Evolutionary conservation across 805 yeast genomes (phyloP).

Genomic region (Kodamaea hsintzibuensis): DNA sequence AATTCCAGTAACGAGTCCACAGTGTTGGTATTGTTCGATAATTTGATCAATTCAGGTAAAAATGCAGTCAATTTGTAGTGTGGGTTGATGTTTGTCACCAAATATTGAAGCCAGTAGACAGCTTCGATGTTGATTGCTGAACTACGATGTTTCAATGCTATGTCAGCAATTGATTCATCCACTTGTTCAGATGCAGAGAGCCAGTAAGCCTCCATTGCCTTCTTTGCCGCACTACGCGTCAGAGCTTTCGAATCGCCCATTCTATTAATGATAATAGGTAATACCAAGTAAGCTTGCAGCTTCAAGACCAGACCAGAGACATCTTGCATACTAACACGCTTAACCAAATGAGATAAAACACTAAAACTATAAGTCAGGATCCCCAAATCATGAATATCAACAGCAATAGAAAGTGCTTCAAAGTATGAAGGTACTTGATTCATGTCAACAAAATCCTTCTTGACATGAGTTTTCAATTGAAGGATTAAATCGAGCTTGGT

Average conservation of each 20-base stretch:
- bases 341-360: constrained; percentile 55
- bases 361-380: constrained; percentile 48
- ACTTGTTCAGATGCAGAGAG: constrained; percentile 50
- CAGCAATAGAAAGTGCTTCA: constrained; percentile 49
- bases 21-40: constrained; percentile 10
- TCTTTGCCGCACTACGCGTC: constrained; percentile 45
- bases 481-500: constrained; percentile 21
- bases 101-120: constrained; percentile 44
- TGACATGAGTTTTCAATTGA: constrained; percentile 53
- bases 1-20: constrained; percentile 20
- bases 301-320: constrained; percentile 37
- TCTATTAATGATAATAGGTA: constrained; percentile 53
- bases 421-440: constrained; percentile 50
- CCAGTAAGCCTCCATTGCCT: constrained; percentile 57
- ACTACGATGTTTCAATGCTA: constrained; percentile 44
- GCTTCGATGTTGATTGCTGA: constrained; percentile 42
- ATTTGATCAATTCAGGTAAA: constrained; percentile 23
- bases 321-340: constrained; percentile 60
- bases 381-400: constrained; percentile 36
- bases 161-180: constrained; percentile 44
- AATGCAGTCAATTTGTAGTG: constrained; percentile 32
- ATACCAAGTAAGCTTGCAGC: constrained; percentile 42
- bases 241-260: constrained; percentile 43
- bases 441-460: constrained; percentile 55
- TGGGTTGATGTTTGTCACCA: constrained; percentile 35